A percentile compares a stretch with the other conserved stretches of the same genome.
Evolutionary conservation across 805 yeast genomes (phyloP).

Genomic region (Yueomyces sp.): DNA sequence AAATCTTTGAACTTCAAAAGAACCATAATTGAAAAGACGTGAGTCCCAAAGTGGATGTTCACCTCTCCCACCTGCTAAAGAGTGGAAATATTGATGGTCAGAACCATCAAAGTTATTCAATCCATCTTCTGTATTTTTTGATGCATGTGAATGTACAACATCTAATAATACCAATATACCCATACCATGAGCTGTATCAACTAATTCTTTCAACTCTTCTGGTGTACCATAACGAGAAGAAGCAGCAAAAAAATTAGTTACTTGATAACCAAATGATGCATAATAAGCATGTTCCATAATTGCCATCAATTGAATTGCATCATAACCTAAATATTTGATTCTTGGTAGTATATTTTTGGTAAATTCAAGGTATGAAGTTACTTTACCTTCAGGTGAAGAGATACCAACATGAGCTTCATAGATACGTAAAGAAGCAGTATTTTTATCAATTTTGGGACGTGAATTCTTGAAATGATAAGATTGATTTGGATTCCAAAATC

Average conservation of each 20-base stretch:
- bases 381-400: conserved; percentile 75
- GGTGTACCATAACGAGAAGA: conserved; percentile 92
- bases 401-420: conserved; percentile 96
- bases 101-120: conserved; percentile 89
- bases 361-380: conserved; percentile 80
- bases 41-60: conserved; percentile 91
- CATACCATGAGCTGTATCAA: conserved; percentile 82
- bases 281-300: conserved; percentile 98
- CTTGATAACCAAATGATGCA: conserved; percentile 96
- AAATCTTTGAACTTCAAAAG: conserved; percentile 82
- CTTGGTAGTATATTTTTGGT: conserved; percentile 71
- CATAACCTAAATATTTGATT: conserved; percentile 75
- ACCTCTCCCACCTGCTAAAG: conserved; percentile 63
- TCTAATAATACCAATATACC: conserved; percentile 82
- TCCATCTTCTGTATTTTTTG: conserved; percentile 90
- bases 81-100: conserved; percentile 87
- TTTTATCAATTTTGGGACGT: conserved; percentile 40
- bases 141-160: conserved; percentile 92
- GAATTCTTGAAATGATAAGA: conserved; percentile 46
- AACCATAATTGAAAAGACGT: conserved; percentile 83
- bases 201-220: conserved; percentile 79
- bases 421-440: conserved; percentile 45
- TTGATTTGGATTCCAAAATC: conserved; percentile 79
- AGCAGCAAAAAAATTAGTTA: conserved; percentile 81
- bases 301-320: conserved; percentile 93